phyloP scores from a whole-genome alignment of 495 filamentous ascomycete species.

The Annulohypoxylon maeteangense region DNA sequence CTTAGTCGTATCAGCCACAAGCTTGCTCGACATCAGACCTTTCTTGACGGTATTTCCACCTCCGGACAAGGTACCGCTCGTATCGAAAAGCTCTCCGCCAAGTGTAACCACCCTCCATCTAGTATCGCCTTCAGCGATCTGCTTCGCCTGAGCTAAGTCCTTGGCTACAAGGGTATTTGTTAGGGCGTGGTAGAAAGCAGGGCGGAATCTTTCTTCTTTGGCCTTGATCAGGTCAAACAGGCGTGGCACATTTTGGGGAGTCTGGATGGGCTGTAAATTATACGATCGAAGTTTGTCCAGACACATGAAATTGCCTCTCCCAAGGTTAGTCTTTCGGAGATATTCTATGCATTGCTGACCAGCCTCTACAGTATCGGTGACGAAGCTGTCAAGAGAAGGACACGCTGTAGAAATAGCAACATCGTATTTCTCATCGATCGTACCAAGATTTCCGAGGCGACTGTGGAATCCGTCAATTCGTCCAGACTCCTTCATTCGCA shows the following conservation, averaged over 20 bases:
- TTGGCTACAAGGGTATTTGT: conserved; percentile 94
- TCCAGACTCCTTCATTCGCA: conserved; percentile 95
- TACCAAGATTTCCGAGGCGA: conserved; percentile 92
- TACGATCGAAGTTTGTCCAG: conserved; percentile 83
- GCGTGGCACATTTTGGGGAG: conserved; percentile 90
- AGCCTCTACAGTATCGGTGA: conserved; percentile 92
- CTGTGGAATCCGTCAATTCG: conserved; percentile 97
- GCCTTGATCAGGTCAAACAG: conserved; percentile 93
- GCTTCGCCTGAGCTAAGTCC: conserved; percentile 91
- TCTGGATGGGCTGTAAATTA: conserved; percentile 80
- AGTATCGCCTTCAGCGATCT: conserved; percentile 91
- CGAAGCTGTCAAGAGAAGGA: conserved; percentile 88
- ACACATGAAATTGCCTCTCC: conserved; percentile 96
- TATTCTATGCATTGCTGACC: conserved; percentile 98
- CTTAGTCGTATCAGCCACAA: conserved; percentile 82
- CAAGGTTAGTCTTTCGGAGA: conserved; percentile 94
- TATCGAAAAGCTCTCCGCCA: conserved; percentile 94
- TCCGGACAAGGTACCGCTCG: conserved; percentile 97
- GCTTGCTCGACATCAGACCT: conserved; percentile 95
- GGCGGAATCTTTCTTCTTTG: conserved; percentile 85
- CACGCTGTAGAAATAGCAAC: conserved; percentile 97
- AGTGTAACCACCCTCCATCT: conserved; percentile 97
- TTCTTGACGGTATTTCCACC: conserved; percentile 88
- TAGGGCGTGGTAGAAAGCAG: conserved; percentile 92
- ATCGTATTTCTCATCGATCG: conserved; percentile 93